These are phyloP conservation scores for Daedalea quercina DNA, from an alignment of 768 basidiomycete genomes.

Conservation along the genomic window DNA sequence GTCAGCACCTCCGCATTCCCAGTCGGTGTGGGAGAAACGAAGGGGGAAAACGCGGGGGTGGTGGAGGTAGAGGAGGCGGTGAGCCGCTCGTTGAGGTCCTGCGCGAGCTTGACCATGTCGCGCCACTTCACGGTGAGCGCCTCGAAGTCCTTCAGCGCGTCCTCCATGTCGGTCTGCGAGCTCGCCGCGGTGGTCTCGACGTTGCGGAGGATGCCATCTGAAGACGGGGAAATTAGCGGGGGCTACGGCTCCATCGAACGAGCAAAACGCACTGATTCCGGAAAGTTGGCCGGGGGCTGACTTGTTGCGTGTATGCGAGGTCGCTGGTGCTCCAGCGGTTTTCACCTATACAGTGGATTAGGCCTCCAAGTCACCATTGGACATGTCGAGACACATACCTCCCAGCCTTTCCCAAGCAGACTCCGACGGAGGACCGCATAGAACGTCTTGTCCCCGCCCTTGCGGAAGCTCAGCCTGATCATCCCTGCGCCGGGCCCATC, in stretches of 20 bases:
- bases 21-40: background rate
- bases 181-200: conserved; percentile 65
- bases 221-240: background rate
- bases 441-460: conserved; percentile 80
- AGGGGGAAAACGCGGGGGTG: conserved; percentile 8
- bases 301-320: background rate
- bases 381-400: conserved; percentile 31
- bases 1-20: conserved; percentile 21
- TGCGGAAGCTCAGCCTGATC: conserved; percentile 85
- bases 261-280: conserved; percentile 42
- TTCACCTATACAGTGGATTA: conserved; percentile 20
- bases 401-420: conserved; percentile 71
- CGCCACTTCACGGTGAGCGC: conserved; percentile 85
- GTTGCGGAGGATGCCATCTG: conserved; percentile 77
- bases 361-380: background rate
- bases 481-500: conserved; percentile 34
- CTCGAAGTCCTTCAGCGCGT: conserved; percentile 83
- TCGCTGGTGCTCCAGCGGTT: conserved; percentile 15
- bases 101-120: conserved; percentile 88
- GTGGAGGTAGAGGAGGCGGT: conserved; percentile 34
- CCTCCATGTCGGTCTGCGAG: conserved; percentile 58
- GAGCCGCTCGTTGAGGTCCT: conserved; percentile 79
- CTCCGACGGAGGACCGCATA: conserved; percentile 72
- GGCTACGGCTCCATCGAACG: background rate
- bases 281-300: conserved; percentile 23